Conservation (phyloP, 2,329 filamentous ascomycete genomes). For the Penicillium verrucosum region DNA sequence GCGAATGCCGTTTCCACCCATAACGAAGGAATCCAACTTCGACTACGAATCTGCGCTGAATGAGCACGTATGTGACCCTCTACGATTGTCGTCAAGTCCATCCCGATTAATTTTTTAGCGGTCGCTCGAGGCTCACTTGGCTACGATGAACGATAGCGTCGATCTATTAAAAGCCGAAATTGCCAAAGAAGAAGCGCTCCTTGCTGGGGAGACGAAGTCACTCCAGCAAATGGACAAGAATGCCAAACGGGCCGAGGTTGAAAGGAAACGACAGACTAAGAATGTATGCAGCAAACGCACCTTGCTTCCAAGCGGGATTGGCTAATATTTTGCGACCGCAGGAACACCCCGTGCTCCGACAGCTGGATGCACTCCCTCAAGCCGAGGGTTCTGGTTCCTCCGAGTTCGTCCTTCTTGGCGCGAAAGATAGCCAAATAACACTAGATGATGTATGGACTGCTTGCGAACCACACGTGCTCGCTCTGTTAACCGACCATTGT, state of each 20-base stretch:
- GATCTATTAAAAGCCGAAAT: slow-evolving; percentile 43
- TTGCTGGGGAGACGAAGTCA: slow-evolving; percentile 40
- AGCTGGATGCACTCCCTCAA: slow-evolving; percentile 28
- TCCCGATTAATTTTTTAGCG: slow-evolving; percentile 28
- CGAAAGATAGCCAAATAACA: slow-evolving; percentile 24
- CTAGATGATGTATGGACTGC: slow-evolving; percentile 34
- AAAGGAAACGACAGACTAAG: slow-evolving; percentile 41
- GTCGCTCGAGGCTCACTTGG: slow-evolving; percentile 38
- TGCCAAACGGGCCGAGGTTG: slow-evolving; percentile 38
- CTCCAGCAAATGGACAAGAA: slow-evolving; percentile 45
- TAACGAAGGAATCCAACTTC: slow-evolving; percentile 42
- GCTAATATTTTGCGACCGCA: slow-evolving; percentile 22
- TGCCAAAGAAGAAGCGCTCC: slow-evolving; percentile 41
- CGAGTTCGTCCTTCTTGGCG: slow-evolving; percentile 29
- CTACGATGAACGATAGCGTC: slow-evolving; percentile 39
- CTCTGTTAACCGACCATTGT: slow-evolving; percentile 10
- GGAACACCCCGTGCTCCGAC: slow-evolving; percentile 42
- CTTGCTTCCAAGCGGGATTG: background rate
- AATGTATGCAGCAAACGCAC: slow-evolving; percentile 31
- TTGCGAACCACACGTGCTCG: background rate
- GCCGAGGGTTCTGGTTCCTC: slow-evolving; percentile 16
- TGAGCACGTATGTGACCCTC: slow-evolving; percentile 38
- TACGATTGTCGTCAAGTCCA: background rate
- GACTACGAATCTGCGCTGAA: slow-evolving; percentile 44
- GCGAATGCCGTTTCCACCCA: slow-evolving; percentile 46